Conservation (phyloP, 495 filamentous ascomycete genomes). For the Talaromyces borbonicus region DNA sequence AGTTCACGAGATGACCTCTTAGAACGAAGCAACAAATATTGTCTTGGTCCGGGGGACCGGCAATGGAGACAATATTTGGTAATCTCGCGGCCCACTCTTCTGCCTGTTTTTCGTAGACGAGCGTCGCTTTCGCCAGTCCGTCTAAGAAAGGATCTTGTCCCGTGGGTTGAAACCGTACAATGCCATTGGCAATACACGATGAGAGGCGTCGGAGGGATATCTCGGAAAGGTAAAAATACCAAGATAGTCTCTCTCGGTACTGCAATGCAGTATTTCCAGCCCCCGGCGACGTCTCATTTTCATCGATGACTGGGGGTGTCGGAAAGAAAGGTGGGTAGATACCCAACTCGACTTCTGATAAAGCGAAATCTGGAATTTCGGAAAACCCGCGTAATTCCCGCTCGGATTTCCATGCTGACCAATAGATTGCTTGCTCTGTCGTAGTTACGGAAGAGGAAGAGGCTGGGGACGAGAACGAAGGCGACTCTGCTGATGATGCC, state of each 20-base stretch:
- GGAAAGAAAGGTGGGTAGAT: slow-evolving; percentile 19
- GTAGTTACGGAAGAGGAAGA: background rate
- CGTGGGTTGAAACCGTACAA: slow-evolving; percentile 8
- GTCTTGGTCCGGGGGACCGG: background rate
- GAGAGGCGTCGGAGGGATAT: slow-evolving; percentile 19
- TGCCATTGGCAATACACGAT: background rate
- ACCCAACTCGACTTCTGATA: slow-evolving; percentile 7
- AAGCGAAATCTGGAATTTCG: slow-evolving; percentile 11
- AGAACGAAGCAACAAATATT: background rate
- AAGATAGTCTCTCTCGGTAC: slow-evolving; percentile 13
- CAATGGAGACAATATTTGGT: background rate
- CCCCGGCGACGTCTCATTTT: background rate
- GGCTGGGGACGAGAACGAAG: background rate
- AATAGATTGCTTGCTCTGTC: slow-evolving; percentile 19
- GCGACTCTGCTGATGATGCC: background rate
- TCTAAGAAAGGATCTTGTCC: background rate
- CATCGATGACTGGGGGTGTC: slow-evolving; percentile 9
- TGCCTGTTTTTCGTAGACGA: background rate
- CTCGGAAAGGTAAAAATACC: slow-evolving; percentile 29
- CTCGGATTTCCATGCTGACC: slow-evolving; percentile 27
- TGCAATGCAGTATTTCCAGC: background rate
- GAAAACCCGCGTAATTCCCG: slow-evolving; percentile 19
- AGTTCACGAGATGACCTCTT: background rate
- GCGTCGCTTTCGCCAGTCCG: background rate
- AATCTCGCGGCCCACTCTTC: background rate